These are phyloP conservation scores for Dicorynia guianensis DNA, from an alignment of 306 rosid species.

Conservation along the genomic window DNA sequence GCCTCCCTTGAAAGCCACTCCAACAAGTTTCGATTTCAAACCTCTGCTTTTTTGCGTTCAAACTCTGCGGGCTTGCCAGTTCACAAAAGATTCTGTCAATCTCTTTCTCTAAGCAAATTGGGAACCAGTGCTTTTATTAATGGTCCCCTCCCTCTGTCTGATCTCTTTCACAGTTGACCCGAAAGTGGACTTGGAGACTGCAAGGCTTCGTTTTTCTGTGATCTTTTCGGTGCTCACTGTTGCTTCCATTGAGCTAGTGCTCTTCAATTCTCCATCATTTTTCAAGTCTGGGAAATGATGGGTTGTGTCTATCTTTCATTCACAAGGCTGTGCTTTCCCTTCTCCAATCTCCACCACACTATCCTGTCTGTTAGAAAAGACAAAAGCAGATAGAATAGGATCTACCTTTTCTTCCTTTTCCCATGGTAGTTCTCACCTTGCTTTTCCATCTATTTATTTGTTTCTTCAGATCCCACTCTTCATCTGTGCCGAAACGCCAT, in stretches of 20 bases:
- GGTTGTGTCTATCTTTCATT: too few species aligned
- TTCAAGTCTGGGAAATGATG: not conserved
- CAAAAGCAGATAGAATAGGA: not conserved
- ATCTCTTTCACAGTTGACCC: conserved; percentile 10
- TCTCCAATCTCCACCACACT: too few species aligned
- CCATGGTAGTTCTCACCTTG: too few species aligned
- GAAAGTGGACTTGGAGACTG: not conserved
- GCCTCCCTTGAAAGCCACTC: conserved; percentile 27
- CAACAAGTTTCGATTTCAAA: conserved; percentile 38
- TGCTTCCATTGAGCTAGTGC: not conserved
- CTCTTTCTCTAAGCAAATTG: conserved; percentile 3
- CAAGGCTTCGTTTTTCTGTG: not conserved
- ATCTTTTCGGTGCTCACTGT: conserved; percentile 34
- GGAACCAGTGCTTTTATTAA: conserved; percentile 1
- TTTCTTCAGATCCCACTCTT: not conserved
- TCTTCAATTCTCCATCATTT: not conserved
- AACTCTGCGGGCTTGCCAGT: not conserved
- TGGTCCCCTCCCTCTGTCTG: not conserved
- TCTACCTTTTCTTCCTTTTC: not conserved
- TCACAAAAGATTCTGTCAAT: conserved; percentile 11
- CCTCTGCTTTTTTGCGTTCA: conserved; percentile 14
- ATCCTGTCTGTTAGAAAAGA: too few species aligned
- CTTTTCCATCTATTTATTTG: not conserved
- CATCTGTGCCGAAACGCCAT: not conserved
- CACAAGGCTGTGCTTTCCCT: too few species aligned